phyloP scores from a whole-genome alignment of 179 eudicot genomes.

The Actinidia polygama region DNA sequence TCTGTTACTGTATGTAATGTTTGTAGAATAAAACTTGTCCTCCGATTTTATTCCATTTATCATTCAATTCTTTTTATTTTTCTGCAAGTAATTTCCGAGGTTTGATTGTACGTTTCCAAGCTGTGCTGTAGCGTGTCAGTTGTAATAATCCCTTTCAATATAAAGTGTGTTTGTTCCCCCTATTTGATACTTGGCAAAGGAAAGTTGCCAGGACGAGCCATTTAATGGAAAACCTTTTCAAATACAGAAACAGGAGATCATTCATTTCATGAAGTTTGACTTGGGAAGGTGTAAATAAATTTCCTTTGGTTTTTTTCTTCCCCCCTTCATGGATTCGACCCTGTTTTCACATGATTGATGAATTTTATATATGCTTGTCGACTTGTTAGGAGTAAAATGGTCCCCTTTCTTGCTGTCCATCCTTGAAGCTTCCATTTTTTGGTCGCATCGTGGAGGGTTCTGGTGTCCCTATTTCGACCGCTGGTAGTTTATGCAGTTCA shows the following conservation, averaged over 20 bases:
- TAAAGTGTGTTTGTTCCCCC: neutral
- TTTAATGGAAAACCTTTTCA: neutral
- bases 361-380: neutral
- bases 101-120: neutral
- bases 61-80: neutral
- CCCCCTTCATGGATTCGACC: neutral
- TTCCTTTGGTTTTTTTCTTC: neutral
- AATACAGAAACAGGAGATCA: neutral
- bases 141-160: neutral
- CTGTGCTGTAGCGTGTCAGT: too few species aligned
- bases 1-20: neutral
- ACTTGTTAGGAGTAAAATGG: neutral
- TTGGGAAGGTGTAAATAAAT: too few species aligned
- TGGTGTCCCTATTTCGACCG: too few species aligned
- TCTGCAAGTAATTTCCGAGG: neutral
- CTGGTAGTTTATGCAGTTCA: too few species aligned
- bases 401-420: too few species aligned
- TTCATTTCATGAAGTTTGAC: too few species aligned
- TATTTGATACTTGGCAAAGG: neutral
- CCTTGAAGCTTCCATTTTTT: too few species aligned
- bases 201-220: neutral
- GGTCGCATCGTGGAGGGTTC: too few species aligned
- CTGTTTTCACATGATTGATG: neutral
- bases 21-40: neutral
- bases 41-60: neutral